These are phyloP conservation scores for Arxiozyma slooffiae DNA, from an alignment of 1,139 yeast species.

Conservation along the genomic window DNA sequence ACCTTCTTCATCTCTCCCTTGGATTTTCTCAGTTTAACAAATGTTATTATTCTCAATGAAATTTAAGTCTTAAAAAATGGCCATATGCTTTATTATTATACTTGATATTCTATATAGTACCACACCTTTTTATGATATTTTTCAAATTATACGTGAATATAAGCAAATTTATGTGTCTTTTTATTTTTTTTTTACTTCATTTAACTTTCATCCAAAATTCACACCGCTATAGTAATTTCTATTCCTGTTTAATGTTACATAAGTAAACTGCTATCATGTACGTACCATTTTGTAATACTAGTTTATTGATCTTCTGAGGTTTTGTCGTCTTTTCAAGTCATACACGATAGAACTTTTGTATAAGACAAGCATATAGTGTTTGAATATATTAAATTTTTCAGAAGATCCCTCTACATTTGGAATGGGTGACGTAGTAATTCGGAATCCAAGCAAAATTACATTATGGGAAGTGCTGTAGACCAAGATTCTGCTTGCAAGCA, in stretches of 20 bases:
- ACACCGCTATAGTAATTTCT: not conserved
- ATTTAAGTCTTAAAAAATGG: too few relatives aligned
- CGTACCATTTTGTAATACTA: constrained; percentile 3
- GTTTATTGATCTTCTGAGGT: not conserved
- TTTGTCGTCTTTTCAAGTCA: not conserved
- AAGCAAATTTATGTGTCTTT: too few relatives aligned
- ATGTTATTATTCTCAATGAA: too few relatives aligned
- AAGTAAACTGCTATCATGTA: not conserved
- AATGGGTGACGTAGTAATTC: not conserved
- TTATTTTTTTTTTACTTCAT: too few relatives aligned
- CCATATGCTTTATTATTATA: not conserved
- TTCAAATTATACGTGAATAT: too few relatives aligned
- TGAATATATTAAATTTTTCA: not conserved
- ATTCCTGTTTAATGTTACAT: not conserved
- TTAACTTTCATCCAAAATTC: not conserved
- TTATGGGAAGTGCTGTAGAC: not conserved
- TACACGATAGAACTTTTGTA: not conserved
- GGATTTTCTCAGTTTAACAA: too few relatives aligned
- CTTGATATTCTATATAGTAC: not conserved
- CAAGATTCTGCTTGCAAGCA: not conserved
- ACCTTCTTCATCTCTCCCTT: not conserved
- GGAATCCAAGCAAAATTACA: not conserved
- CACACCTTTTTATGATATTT: not conserved
- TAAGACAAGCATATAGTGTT: not conserved
- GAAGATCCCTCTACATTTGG: not conserved